These are phyloP conservation scores for Lotmaria passim DNA, from an alignment of 208 protist genomes.

Conservation along the genomic window DNA sequence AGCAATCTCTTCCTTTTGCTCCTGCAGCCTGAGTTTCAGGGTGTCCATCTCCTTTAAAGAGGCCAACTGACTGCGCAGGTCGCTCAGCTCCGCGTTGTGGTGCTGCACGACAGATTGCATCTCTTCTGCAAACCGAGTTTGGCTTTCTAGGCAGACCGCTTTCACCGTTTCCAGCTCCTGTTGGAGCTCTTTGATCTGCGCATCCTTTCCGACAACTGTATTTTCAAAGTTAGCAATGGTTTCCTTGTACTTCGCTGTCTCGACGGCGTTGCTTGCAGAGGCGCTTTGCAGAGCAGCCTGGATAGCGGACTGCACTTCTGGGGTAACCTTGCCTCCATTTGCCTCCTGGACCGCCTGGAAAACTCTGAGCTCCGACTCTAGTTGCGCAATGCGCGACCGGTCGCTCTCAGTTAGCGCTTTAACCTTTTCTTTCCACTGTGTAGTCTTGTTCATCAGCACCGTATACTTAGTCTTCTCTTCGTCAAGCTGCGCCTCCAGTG, in stretches of 20 bases:
- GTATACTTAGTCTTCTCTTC: slow-evolving; percentile 52
- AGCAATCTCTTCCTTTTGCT: slow-evolving; percentile 12
- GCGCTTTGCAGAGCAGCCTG: slow-evolving; percentile 26
- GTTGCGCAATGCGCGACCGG: slow-evolving; percentile 41
- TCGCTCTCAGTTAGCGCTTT: slow-evolving; percentile 50
- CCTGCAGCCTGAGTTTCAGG: slow-evolving; percentile 17
- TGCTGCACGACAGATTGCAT: slow-evolving; percentile 32
- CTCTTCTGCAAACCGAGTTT: slow-evolving; percentile 41
- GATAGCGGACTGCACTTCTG: slow-evolving; percentile 28
- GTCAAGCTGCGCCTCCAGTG: slow-evolving; percentile 55
- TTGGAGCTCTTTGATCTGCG: slow-evolving; percentile 24
- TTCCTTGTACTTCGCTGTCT: slow-evolving; percentile 2
- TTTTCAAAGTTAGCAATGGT: background rate
- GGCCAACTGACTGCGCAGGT: slow-evolving; percentile 13
- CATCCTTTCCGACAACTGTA: slow-evolving; percentile 3
- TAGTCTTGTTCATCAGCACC: slow-evolving; percentile 48
- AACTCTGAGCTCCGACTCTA: slow-evolving; percentile 37
- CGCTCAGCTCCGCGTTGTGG: slow-evolving; percentile 17
- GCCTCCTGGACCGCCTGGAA: slow-evolving; percentile 21
- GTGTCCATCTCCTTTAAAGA: slow-evolving; percentile 22
- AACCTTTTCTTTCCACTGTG: slow-evolving; percentile 71
- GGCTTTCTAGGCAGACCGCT: slow-evolving; percentile 32
- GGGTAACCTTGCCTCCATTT: slow-evolving; percentile 1
- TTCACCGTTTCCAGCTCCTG: slow-evolving; percentile 42
- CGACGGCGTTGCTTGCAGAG: slow-evolving; percentile 12